Conservation (phyloP, 495 filamentous ascomycete genomes). For the Aspergillus mulundensis region DNA sequence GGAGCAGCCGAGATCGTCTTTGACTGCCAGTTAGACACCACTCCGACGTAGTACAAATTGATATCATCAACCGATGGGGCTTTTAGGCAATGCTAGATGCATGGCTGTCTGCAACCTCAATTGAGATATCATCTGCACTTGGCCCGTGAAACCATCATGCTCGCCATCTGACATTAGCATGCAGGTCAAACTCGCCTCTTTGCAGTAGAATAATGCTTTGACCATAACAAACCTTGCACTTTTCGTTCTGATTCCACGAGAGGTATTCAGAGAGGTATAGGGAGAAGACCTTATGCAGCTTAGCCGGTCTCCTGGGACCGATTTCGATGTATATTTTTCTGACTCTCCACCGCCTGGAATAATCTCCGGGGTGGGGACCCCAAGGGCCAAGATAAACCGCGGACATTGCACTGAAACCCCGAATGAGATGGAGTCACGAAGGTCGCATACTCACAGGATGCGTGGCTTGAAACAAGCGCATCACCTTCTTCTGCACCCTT, state of each 20-base stretch:
- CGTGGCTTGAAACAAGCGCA: constrained; percentile 21
- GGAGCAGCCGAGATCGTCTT: constrained; percentile 7
- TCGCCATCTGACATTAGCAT: not conserved
- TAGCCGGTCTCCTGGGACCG: constrained; percentile 7
- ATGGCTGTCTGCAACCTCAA: constrained; percentile 14
- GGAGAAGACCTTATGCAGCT: constrained; percentile 15
- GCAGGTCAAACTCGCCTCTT: constrained; percentile 5
- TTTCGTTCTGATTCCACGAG: constrained; percentile 22
- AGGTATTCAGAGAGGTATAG: constrained; percentile 17
- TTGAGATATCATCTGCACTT: constrained; percentile 17
- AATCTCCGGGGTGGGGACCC: constrained; percentile 25
- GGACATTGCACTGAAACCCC: constrained; percentile 23
- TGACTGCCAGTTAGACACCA: not conserved
- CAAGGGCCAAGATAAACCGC: constrained; percentile 20
- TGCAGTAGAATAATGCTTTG: constrained; percentile 9
- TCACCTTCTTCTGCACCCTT: constrained; percentile 8
- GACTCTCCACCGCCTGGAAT: constrained; percentile 7
- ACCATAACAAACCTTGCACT: constrained; percentile 12
- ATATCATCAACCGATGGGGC: constrained; percentile 13
- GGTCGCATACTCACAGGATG: constrained; percentile 9
- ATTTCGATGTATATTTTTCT: constrained; percentile 10
- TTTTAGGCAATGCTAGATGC: constrained; percentile 19
- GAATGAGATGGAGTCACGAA: constrained; percentile 18
- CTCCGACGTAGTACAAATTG: constrained; percentile 10
- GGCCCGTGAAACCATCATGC: constrained; percentile 9